phyloP scores from a whole-genome alignment of 257 asterid genomes.

The Solanum pinnatisectum region DNA sequence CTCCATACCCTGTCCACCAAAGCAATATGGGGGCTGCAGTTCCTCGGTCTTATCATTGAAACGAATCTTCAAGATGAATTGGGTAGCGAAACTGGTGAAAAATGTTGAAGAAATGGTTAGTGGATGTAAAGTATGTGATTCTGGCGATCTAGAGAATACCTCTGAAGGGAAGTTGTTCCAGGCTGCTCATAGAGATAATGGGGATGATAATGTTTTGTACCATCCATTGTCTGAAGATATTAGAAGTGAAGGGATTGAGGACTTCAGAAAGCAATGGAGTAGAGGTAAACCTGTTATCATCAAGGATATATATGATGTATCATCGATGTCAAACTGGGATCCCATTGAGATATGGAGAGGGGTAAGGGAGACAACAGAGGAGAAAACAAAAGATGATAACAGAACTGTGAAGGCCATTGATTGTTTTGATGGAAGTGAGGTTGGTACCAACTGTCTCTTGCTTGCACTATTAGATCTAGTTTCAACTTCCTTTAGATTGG shows the following conservation, averaged over 20 bases:
- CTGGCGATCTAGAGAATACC: constrained; percentile 28
- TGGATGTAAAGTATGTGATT: constrained; percentile 54
- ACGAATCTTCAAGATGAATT: constrained; percentile 96
- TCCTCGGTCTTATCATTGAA: constrained; percentile 51
- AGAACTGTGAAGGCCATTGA: constrained; percentile 77
- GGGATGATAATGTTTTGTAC: constrained; percentile 51
- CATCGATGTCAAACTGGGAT: constrained; percentile 69
- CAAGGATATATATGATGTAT: constrained; percentile 65
- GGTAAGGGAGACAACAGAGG: constrained; percentile 69
- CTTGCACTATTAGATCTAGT: neutral
- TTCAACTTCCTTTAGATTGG: neutral
- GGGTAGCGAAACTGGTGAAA: constrained; percentile 92
- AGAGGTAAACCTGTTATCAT: constrained; percentile 73
- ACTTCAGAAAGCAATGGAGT: constrained; percentile 76
- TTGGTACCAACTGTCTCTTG: constrained; percentile 5
- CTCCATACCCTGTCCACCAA: constrained; percentile 72
- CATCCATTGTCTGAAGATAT: constrained; percentile 61
- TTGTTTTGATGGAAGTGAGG: constrained; percentile 67
- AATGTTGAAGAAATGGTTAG: constrained; percentile 94
- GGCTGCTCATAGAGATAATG: constrained; percentile 53
- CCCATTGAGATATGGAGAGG: constrained; percentile 79
- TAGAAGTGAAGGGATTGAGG: constrained; percentile 58
- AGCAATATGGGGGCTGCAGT: constrained; percentile 74
- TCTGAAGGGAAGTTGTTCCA: constrained; percentile 31
- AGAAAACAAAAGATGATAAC: constrained; percentile 56